Conservation (phyloP, 2,329 filamentous ascomycete genomes). For the Sordariomycetes sp. region DNA sequence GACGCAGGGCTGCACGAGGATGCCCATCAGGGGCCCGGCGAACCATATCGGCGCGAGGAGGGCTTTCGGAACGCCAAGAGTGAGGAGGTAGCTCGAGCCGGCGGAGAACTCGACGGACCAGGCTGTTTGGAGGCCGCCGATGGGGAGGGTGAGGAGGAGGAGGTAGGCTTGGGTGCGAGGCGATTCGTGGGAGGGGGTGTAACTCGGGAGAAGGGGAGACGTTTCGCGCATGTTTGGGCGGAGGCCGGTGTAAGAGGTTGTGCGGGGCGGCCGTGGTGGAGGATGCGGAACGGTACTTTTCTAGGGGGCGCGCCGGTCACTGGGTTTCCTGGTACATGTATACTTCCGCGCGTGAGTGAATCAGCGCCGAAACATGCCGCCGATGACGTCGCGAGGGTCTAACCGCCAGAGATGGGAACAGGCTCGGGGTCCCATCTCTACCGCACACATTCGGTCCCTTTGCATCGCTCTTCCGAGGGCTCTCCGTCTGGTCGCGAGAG, state of each 20-base stretch:
- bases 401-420: no score
- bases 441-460: no score
- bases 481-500: no score
- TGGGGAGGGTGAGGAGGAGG: slow-evolving; percentile 71
- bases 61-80: slow-evolving; percentile 70
- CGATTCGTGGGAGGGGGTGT: not conserved
- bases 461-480: no score
- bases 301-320: not conserved
- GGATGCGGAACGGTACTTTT: no score
- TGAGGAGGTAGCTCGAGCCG: slow-evolving; percentile 73
- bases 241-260: not conserved
- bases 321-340: no score
- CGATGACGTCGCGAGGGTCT: no score
- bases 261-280: no score
- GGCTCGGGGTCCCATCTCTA: no score
- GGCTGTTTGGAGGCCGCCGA: slow-evolving; percentile 82
- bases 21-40: slow-evolving; percentile 62
- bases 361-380: no score
- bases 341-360: no score
- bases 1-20: slow-evolving; percentile 70
- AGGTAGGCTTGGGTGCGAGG: slow-evolving; percentile 62
- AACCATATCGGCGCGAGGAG: slow-evolving; percentile 78
- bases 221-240: not conserved
- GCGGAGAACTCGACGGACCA: slow-evolving; percentile 95
- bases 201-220: not conserved